Conservation (phyloP, 495 filamentous ascomycete genomes). For the Penicillium canariense region DNA sequence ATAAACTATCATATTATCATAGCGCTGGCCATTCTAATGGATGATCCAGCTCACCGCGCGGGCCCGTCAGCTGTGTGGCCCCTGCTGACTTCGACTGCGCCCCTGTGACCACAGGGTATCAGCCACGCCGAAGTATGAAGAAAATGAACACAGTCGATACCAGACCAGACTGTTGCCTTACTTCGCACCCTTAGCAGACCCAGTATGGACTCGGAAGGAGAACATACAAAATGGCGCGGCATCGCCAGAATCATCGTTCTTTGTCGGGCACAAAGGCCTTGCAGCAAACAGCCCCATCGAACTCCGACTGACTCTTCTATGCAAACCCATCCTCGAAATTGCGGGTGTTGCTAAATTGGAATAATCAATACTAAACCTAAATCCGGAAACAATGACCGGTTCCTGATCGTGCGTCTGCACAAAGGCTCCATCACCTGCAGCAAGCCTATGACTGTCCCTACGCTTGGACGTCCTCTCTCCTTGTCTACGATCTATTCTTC, state of each 20-base stretch:
- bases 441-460: conserved; percentile 32
- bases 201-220: not conserved
- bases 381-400: not conserved
- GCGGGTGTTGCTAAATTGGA: too few species aligned
- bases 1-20: not conserved
- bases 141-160: not conserved
- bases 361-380: not conserved
- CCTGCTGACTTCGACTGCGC: conserved; percentile 29
- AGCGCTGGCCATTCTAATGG: not conserved
- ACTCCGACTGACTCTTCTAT: not conserved
- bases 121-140: conserved; percentile 4
- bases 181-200: not conserved
- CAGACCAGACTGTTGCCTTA: conserved; percentile 4
- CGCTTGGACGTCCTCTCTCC: conserved; percentile 5
- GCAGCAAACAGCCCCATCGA: not conserved
- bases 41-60: not conserved
- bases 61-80: conserved; percentile 15
- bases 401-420: not conserved
- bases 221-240: not conserved
- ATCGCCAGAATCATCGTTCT: not conserved
- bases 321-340: too few species aligned
- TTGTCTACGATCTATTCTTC: not conserved
- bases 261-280: not conserved
- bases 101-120: conserved; percentile 23
- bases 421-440: conserved; percentile 22